A percentile compares a stretch with the other conserved stretches of the same genome.
Evolutionary conservation across 257 asterid species (phyloP).

Genomic region (Perilla frutescens): DNA sequence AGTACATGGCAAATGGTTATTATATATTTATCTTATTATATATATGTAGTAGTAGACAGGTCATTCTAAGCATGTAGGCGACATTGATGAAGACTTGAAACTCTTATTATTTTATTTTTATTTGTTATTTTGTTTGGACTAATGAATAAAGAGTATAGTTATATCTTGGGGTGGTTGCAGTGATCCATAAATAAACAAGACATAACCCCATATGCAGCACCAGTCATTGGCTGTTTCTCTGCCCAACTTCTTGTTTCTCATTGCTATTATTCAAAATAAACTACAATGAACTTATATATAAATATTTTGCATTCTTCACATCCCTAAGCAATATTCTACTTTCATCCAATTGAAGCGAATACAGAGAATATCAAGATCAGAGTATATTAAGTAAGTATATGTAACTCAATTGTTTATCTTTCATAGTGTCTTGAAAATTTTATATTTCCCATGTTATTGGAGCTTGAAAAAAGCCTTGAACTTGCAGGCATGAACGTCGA

Average conservation of each 20-base stretch:
- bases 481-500: slow-evolving; percentile 44
- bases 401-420: neutral
- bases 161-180: slow-evolving; percentile 24
- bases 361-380: slow-evolving; percentile 22
- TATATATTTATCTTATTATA: neutral
- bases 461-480: neutral
- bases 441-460: neutral
- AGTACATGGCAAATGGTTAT: slow-evolving; percentile 11
- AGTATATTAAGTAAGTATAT: neutral
- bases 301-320: slow-evolving; percentile 23
- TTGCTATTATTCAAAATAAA: neutral
- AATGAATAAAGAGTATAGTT: slow-evolving; percentile 1
- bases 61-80: slow-evolving; percentile 8
- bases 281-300: neutral
- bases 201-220: slow-evolving; percentile 47
- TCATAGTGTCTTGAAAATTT: too few relatives aligned
- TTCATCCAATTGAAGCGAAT: slow-evolving; percentile 24
- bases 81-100: slow-evolving; percentile 11
- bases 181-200: slow-evolving; percentile 27
- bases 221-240: slow-evolving; percentile 41
- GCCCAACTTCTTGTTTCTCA: slow-evolving; percentile 13
- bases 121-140: neutral
- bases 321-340: slow-evolving; percentile 17
- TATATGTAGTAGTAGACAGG: slow-evolving; percentile 10
- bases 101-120: neutral